phyloP scores from a whole-genome alignment of 305 asterid species.

The Fraxinus dipetala region DNA sequence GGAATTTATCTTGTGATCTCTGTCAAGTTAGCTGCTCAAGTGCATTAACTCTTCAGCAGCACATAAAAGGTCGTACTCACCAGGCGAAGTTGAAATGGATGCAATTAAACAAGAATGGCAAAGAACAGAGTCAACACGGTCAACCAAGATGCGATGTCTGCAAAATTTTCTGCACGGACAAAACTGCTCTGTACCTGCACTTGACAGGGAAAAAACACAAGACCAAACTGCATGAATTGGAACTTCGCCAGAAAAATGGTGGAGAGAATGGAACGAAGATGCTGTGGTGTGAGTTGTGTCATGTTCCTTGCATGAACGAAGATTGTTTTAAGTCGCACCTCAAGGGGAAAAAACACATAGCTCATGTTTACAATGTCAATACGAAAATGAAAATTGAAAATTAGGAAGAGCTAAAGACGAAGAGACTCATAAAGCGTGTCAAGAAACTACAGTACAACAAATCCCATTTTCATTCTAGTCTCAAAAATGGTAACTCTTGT shows the following conservation, averaged over 20 bases:
- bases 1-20: conserved; percentile 29
- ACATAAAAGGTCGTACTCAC: conserved; percentile 46
- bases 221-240: conserved; percentile 28
- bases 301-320: conserved; percentile 41
- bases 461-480: background rate
- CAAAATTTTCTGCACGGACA: conserved; percentile 41
- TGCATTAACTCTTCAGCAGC: conserved; percentile 28
- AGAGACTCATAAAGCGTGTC: conserved; percentile 9
- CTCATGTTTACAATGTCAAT: background rate
- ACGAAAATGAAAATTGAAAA: background rate
- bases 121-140: background rate
- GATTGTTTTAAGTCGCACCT: conserved; percentile 34
- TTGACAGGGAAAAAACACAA: conserved; percentile 49
- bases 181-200: conserved; percentile 29
- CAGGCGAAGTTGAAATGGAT: conserved; percentile 34
- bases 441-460: background rate
- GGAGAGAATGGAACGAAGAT: conserved; percentile 9
- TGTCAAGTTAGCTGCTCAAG: conserved; percentile 43
- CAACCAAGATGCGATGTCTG: conserved; percentile 40
- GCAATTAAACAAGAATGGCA: conserved; percentile 5
- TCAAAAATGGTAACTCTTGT: background rate
- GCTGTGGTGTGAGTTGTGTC: conserved; percentile 41
- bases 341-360: conserved; percentile 37
- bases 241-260: conserved; percentile 10
- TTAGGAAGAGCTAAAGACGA: conserved; percentile 8